phyloP scores from a whole-genome alignment of 495 filamentous ascomycete species.

The Cairneyella variabilis region DNA sequence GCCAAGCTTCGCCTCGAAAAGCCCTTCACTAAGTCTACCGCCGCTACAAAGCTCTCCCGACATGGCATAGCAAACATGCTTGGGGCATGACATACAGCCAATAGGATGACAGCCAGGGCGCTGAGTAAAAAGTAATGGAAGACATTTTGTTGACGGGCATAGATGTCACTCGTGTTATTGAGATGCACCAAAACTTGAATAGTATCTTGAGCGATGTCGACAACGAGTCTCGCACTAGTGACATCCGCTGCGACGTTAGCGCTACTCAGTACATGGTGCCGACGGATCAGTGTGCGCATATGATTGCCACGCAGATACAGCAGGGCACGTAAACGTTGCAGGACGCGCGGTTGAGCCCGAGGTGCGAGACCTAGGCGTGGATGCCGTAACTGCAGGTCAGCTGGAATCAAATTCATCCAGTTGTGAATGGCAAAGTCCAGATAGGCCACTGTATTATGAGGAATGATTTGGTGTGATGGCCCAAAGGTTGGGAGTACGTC shows the following conservation, averaged over 20 bases:
- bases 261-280: constrained; percentile 56
- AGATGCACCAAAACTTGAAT: constrained; percentile 56
- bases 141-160: constrained; percentile 55
- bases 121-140: constrained; percentile 68
- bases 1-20: no score
- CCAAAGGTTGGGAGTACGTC: no score
- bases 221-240: constrained; percentile 48
- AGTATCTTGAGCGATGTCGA: constrained; percentile 61
- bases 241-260: constrained; percentile 54
- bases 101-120: constrained; percentile 58
- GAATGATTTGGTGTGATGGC: no score
- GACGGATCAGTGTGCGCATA: constrained; percentile 61
- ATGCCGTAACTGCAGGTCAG: no score
- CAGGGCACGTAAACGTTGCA: constrained; percentile 52
- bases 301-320: constrained; percentile 63
- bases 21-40: no score
- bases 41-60: no score
- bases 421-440: no score
- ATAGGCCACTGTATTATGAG: no score
- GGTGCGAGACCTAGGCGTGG: no score
- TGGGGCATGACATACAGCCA: constrained; percentile 62
- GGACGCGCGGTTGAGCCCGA: constrained; percentile 34
- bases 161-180: constrained; percentile 58
- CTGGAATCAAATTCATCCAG: no score
- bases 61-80: no score